These are phyloP conservation scores for Paramarasmius palmivorus DNA, from an alignment of 1,284 basidiomycete genomes.

Conservation along the genomic window DNA sequence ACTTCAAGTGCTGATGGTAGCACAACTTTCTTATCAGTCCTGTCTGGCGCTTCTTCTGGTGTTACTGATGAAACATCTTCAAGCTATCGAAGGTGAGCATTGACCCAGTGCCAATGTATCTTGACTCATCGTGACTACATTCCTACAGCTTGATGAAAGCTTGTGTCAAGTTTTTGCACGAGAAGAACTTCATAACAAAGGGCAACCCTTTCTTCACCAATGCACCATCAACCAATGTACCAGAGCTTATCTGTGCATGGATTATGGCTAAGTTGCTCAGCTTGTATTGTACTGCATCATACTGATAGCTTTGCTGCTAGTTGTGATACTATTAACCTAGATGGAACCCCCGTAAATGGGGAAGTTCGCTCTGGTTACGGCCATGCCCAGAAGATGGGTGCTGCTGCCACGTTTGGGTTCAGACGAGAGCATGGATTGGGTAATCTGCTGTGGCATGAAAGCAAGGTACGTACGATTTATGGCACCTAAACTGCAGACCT, in stretches of 20 bases:
- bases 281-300: background rate
- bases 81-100: conserved; percentile 8
- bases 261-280: conserved; percentile 6
- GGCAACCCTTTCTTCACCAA: background rate
- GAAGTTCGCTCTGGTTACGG: conserved; percentile 1
- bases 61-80: conserved; percentile 5
- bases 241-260: conserved; percentile 10
- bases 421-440: background rate
- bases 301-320: background rate
- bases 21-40: background rate
- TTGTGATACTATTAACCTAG: conserved; percentile 7
- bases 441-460: background rate
- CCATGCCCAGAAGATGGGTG: conserved; percentile 11
- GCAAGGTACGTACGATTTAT: too few species aligned
- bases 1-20: background rate
- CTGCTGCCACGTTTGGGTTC: conserved; percentile 6
- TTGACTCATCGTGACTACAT: background rate
- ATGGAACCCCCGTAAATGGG: background rate
- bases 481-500: too few species aligned
- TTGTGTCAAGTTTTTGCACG: background rate
- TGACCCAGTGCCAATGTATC: background rate
- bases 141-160: conserved; percentile 1
- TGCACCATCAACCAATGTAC: background rate
- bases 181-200: background rate
- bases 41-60: conserved; percentile 5